Conservation (phyloP, 176 grass and related monocot genomes). For the Oryza longistaminata region DNA sequence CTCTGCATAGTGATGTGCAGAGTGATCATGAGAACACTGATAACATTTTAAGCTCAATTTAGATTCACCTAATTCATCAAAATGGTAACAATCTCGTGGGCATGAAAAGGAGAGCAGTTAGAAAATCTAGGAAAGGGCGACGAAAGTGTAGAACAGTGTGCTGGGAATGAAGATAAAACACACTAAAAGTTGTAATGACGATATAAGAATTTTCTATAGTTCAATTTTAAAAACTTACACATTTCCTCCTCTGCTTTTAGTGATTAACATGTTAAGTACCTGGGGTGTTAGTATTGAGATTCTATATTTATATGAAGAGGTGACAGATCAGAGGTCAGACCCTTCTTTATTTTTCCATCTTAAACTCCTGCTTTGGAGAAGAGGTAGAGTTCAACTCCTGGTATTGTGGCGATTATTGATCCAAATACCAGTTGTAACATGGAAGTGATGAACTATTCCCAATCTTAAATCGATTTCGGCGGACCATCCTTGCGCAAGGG, state of each 20-base stretch:
- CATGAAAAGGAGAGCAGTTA: neutral
- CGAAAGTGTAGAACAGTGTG: neutral
- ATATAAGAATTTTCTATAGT: neutral
- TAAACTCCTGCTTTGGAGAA: neutral
- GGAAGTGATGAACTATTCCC: neutral
- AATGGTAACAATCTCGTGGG: neutral
- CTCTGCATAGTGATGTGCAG: constrained; percentile 40
- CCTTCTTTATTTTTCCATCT: neutral
- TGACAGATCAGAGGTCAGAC: neutral
- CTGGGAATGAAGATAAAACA: neutral
- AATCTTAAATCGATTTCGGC: neutral
- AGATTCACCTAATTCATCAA: neutral
- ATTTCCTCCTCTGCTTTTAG: neutral
- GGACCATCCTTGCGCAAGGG: neutral
- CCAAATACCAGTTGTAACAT: neutral
- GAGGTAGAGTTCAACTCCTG: neutral
- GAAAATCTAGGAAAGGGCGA: neutral
- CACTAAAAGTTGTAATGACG: neutral
- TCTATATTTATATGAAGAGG: neutral
- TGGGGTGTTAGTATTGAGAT: neutral
- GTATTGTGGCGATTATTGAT: neutral
- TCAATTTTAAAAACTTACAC: neutral
- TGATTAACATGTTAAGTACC: neutral
- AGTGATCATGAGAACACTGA: constrained; percentile 3
- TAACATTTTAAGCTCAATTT: neutral